Evolutionary conservation across 441 rosid species (phyloP), one percentile per base, ranked within the genome.

Genomic region (Theobroma grandiflorum): DNA sequence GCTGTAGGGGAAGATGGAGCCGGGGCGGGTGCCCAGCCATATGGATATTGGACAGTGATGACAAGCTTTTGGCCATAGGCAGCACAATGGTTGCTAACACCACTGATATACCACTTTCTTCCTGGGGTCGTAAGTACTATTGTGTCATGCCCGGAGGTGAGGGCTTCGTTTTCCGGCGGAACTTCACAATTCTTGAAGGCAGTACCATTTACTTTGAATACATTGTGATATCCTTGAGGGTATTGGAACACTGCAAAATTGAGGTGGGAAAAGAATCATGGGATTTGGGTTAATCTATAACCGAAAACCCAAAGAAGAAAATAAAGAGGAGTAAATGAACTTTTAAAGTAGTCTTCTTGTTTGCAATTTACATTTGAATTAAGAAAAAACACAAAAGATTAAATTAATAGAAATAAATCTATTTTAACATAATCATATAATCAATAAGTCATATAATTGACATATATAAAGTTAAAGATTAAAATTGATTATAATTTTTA

Each of bases 61-160:
- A 2, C 49, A 0, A 84, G 86, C 74, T 82, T 87, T 69, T 78
- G 84, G 12, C 80, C 79, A 4, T 61, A 49, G 0, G 8, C 4
- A 0, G 12, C 35, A 59, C 88, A 85, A 73, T 88, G 91, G 2
- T 35, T 14, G 0, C 74, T 70, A 1, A 88, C 75, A 10, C 91
- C 89, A 68, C 89, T 79, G 3, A 86, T 85, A 70, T 86, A 86
- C 86, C 88, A 86, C 59, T 86, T 86, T 10, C 38, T 77, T 8
- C 88, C 87, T 0, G 85, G 67, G 2, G 81, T 77, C 52, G 79
- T 69, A 79, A 88, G 63, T 4, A 72, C 69, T 7, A 88, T 62
- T 0, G 42, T 61, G 26, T 88, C 88, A 12, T 85, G 43, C 20
- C 89, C 84, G 1, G 52, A 59, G 4, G 20, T 81, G 26, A 80